These are phyloP conservation scores for Boletus semigastroideus DNA, from an alignment of 1,284 basidiomycete species.

Conservation along the genomic window DNA sequence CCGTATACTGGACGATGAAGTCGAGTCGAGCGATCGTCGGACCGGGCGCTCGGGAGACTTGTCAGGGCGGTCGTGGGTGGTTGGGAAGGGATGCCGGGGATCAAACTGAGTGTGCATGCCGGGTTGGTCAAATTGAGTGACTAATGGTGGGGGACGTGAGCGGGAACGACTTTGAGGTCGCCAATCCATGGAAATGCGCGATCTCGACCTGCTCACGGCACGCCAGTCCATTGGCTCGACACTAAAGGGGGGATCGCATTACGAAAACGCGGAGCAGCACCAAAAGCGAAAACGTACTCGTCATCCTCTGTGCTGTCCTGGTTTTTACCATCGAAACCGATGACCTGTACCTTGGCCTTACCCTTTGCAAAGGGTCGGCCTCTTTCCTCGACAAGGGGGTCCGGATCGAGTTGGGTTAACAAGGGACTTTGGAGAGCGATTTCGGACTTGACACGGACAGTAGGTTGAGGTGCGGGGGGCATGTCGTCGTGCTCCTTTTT, in stretches of 20 bases:
- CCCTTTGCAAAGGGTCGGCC: constrained; percentile 76
- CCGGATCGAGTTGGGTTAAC: constrained; percentile 7
- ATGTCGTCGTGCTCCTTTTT: constrained; percentile 71
- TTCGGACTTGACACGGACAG: constrained; percentile 31
- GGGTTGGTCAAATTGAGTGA: constrained; percentile 46
- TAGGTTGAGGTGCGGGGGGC: constrained; percentile 7
- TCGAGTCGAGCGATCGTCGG: constrained; percentile 22
- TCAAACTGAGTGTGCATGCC: constrained; percentile 42
- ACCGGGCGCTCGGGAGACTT: constrained; percentile 32
- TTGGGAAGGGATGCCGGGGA: constrained; percentile 44
- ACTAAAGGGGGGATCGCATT: constrained; percentile 37
- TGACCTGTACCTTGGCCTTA: constrained; percentile 68
- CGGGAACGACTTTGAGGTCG: constrained; percentile 71
- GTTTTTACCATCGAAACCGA: constrained; percentile 75
- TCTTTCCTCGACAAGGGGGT: constrained; percentile 46
- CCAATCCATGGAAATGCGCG: constrained; percentile 89
- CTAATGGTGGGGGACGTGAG: constrained; percentile 60
- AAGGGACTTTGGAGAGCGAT: constrained; percentile 15
- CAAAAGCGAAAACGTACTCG: constrained; percentile 63
- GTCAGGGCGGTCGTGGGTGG: constrained; percentile 15
- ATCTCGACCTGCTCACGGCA: constrained; percentile 87
- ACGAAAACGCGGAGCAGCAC: constrained; percentile 14
- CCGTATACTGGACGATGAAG: constrained; percentile 46
- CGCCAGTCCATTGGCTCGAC: constrained; percentile 89
- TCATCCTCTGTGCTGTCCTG: constrained; percentile 66